Base-by-base conservation (phyloP, 148 eudicot genomes). In the Camellia sinensis region DNA sequence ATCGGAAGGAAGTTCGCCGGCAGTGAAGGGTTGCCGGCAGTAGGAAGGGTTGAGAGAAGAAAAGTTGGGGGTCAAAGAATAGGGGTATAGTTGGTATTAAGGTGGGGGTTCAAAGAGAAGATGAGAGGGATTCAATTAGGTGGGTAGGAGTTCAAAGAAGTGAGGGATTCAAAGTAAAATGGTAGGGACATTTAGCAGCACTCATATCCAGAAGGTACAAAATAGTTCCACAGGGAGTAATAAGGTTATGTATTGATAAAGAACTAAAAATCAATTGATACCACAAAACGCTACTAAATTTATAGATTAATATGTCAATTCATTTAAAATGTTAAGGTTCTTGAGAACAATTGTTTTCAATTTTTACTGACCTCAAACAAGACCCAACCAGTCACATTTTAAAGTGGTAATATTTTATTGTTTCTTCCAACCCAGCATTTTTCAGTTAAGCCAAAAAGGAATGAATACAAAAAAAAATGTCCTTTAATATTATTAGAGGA, bases 371-470 rank as follows among this genome's bases (percentile, higher is more conserved):
- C 18, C 8, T 52, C 41, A 72, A 19, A 72, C 29, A 50, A 48
- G 57, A 46, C 74, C 37, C 15, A 67, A 9, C 15, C 18, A 43
- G 40, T n/a, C 37, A 9, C 75, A 5, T 29, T 29, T 29, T 29
- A 29, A 50, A 71, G 21, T 22, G 22, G 59, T 9, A 50, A 53
- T 15, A 71, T 13, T 12, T 71, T 5, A 71, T 71, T 40, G 19
- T 71, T 71, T 71, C 59, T 41, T 71, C 75, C 75, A 71, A 71
- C 3, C 37, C 37, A 29, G 37, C 37, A 40, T n/a, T 59, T 17
- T 52, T 53, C 40, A 52, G 17, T 43, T 18, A 29, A 29, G 37
- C 37, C 1, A 2, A 77, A 41, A 78, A 69, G 19, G 48, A 69
- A 54, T 11, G 57, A 29, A 57, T 15, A 15, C 4, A 53, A 19